These are phyloP conservation scores for Boletus reticulatus DNA, from an alignment of 768 basidiomycete species.

Conservation along the genomic window DNA sequence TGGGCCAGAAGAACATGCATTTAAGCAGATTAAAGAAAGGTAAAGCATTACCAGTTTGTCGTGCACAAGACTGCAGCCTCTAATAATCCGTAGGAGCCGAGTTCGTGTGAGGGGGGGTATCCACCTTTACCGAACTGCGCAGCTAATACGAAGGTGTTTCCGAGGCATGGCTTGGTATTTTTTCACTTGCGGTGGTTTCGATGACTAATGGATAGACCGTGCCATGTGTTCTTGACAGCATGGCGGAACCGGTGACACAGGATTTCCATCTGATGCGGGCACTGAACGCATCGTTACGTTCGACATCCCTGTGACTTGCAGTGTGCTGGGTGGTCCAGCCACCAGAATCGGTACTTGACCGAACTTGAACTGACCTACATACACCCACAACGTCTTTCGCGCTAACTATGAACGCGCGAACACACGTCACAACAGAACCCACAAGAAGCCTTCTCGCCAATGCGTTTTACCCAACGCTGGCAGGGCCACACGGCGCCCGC, in stretches of 20 bases:
- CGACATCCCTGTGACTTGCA: not conserved
- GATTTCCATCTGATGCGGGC: constrained; percentile 9
- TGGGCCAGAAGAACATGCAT: not conserved
- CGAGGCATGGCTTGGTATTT: not conserved
- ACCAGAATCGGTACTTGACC: not conserved
- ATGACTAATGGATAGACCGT: constrained; percentile 2
- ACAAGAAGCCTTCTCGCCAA: not conserved
- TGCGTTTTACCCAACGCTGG: not conserved
- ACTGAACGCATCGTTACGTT: constrained; percentile 9
- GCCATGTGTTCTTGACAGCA: constrained; percentile 6
- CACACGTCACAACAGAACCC: not conserved
- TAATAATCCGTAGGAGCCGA: not conserved
- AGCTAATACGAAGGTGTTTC: not conserved
- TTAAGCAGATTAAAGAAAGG: not conserved
- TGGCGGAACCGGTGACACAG: constrained; percentile 16
- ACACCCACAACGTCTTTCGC: not conserved
- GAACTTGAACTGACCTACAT: not conserved
- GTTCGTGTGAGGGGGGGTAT: not conserved
- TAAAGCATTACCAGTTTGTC: not conserved
- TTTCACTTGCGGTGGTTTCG: not conserved
- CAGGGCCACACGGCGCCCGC: not conserved
- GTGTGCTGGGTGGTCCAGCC: constrained; percentile 2
- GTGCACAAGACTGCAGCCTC: not conserved
- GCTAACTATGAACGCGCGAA: too few species aligned
- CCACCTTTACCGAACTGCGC: constrained; percentile 1